Conservation (phyloP, 805 yeast species). For the Lachancea sp. region DNA sequence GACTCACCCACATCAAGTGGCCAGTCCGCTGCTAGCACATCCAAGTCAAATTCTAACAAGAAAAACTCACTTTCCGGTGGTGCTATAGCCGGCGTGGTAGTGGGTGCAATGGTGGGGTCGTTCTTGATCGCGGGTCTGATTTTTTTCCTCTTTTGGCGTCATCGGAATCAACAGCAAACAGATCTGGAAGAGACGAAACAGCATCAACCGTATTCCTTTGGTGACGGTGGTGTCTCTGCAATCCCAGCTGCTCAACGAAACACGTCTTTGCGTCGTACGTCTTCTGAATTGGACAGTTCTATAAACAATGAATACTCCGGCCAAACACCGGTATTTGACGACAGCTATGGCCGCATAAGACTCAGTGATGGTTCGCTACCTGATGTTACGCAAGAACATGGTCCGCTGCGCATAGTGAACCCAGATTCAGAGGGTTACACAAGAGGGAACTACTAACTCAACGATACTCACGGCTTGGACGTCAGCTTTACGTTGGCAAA, state of each 20-base stretch:
- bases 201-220: conserved; percentile 33
- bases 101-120: conserved; percentile 45
- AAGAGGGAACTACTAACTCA: background rate
- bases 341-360: conserved; percentile 39
- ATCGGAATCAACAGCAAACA: conserved; percentile 34
- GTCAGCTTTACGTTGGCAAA: background rate
- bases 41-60: conserved; percentile 4
- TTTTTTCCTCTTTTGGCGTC: conserved; percentile 39
- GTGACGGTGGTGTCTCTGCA: conserved; percentile 27
- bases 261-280: conserved; percentile 2
- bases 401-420: conserved; percentile 46
- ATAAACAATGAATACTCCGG: conserved; percentile 8
- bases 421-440: conserved; percentile 24
- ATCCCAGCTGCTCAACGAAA: conserved; percentile 15
- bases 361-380: conserved; percentile 52
- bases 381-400: conserved; percentile 37
- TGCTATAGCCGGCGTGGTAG: conserved; percentile 57
- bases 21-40: conserved; percentile 9
- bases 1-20: conserved; percentile 13
- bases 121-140: conserved; percentile 35
- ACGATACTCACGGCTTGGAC: background rate
- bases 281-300: background rate
- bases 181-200: conserved; percentile 39
- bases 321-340: conserved; percentile 23
- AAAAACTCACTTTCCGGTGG: conserved; percentile 32